Evolutionary conservation across 2,329 filamentous ascomycete species (phyloP).

Genomic region (Lasiodiplodia citricola): DNA sequence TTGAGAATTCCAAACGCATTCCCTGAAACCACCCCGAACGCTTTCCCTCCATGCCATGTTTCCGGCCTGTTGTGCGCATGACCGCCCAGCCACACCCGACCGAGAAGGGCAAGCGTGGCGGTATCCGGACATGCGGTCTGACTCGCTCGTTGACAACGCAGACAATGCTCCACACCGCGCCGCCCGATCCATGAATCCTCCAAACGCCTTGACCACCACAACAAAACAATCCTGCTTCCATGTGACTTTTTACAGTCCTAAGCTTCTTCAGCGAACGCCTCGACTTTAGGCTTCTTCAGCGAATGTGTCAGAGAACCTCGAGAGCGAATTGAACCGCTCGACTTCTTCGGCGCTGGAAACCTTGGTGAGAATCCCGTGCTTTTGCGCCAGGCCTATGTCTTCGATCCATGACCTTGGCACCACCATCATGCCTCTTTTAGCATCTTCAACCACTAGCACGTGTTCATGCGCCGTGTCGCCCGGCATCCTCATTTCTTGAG

Average conservation of each 20-base stretch:
- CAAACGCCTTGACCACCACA: background rate
- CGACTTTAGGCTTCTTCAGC: conserved; percentile 24
- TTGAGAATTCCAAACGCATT: too few relatives aligned
- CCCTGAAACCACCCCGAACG: background rate
- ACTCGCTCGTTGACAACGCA: conserved; percentile 15
- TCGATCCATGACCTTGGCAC: conserved; percentile 35
- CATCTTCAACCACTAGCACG: conserved; percentile 33
- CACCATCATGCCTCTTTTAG: conserved; percentile 32
- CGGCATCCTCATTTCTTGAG: background rate
- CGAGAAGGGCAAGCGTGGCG: conserved; percentile 11
- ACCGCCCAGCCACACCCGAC: conserved; percentile 10
- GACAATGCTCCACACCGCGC: conserved; percentile 6
- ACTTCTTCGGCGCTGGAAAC: conserved; percentile 16
- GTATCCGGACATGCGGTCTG: conserved; percentile 21
- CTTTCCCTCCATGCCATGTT: background rate
- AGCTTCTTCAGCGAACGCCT: conserved; percentile 31
- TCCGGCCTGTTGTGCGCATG: background rate
- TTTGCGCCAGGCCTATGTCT: background rate
- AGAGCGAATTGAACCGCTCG: conserved; percentile 35
- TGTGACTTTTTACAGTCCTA: background rate
- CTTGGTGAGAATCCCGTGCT: background rate
- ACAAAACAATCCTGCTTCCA: background rate
- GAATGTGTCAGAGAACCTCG: conserved; percentile 38
- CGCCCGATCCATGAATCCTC: background rate
- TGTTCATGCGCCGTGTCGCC: conserved; percentile 13